Base-by-base conservation (phyloP, 371 early-diverging fungal genomes). In the Mucor indicus region DNA sequence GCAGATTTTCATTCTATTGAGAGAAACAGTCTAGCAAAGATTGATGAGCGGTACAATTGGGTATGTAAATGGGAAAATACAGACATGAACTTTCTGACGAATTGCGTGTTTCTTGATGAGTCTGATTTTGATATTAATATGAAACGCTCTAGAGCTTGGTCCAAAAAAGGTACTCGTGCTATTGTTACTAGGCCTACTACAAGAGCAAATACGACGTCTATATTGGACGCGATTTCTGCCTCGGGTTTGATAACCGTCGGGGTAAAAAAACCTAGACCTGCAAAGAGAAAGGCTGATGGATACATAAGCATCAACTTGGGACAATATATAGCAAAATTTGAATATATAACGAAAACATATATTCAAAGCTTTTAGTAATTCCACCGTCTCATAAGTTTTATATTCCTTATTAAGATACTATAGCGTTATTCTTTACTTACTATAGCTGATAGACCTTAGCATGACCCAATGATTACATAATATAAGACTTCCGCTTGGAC, bases 171-270 rank as follows among this genome's bases (percentile, higher is more conserved):
- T 44, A 44, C 52, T 4, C 39, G 38, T 21, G 52, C 45, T 21
- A 53, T 53, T 51, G 44, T 51, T 38, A 51, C 43, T 24, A 15
- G 29, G 16, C 49, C 58, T 44, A 57, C 42, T 38, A 53, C 47
- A 25, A 59, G 50, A 59, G 54, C 47, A 49, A 59, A 59, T 29
- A 49, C 50, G 37, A 49, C 52, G 24, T 54, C 55, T 16, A 55
- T 60, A 50, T 25, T 60, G 39, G 54, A 50, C 24, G 60, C 55
- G 33, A 55, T 60, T 9, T 60, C 48, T 13, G 55, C 60, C 23
- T 22, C 54, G 38, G 60, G 50, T 39, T 54, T 60, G 48, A 54
- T 60, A 24, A 51, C 40, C 15, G 45, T 60, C 46, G 40, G 45
- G 13, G 46, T 56, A 21, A 56, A 50, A 50, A 56, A 50, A 50